phyloP scores from a whole-genome alignment of 2,329 filamentous ascomycete species.

The Diaporthe eres region DNA sequence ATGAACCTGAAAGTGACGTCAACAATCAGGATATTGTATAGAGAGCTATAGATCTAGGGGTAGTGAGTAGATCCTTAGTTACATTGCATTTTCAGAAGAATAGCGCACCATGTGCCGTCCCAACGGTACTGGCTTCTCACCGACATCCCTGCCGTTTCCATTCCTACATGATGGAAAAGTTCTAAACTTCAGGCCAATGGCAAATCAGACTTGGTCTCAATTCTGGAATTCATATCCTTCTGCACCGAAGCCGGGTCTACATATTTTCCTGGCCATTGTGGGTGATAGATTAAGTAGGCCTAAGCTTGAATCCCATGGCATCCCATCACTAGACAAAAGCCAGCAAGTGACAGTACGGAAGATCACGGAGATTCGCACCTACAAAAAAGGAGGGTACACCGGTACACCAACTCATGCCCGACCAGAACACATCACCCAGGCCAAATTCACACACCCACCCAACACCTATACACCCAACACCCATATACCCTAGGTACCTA shows the following conservation, averaged over 20 bases:
- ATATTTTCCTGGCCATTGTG: not conserved
- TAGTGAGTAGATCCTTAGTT: not conserved
- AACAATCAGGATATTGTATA: conserved; percentile 41
- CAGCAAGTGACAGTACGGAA: too few species aligned
- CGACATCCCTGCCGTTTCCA: not conserved
- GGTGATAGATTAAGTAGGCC: too few species aligned
- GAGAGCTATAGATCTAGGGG: not conserved
- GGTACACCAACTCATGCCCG: too few species aligned
- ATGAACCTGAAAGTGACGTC: conserved; percentile 49
- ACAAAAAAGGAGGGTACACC: too few species aligned
- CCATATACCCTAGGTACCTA: too few species aligned
- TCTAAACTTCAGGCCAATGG: not conserved
- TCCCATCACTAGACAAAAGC: not conserved
- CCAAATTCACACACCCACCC: too few species aligned
- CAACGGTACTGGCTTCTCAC: too few species aligned
- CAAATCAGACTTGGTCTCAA: not conserved
- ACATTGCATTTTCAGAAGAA: not conserved
- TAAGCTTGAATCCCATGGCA: not conserved
- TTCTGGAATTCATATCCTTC: not conserved
- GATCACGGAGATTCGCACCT: too few species aligned
- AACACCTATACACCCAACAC: too few species aligned
- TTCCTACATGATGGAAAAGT: too few species aligned
- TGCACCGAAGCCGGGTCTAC: not conserved
- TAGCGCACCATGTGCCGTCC: not conserved
- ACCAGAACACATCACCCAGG: too few species aligned